These are phyloP conservation scores for Jackrogersella multiformis DNA, from an alignment of 495 filamentous ascomycete species.

Conservation along the genomic window DNA sequence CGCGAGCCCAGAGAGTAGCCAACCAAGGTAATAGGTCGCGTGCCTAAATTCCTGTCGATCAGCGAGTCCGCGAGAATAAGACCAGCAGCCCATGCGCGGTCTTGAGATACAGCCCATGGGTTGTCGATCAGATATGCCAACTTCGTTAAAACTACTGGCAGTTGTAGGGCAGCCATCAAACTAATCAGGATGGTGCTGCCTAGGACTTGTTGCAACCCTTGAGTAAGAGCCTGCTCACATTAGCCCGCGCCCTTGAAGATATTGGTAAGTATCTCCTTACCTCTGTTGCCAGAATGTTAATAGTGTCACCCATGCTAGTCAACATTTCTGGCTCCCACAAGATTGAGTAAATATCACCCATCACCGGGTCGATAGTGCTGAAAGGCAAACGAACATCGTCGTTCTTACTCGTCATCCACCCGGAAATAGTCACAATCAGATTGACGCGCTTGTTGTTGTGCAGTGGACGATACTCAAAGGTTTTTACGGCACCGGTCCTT, in stretches of 20 bases:
- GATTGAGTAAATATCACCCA: conserved; percentile 98
- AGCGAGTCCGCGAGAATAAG: conserved; percentile 96
- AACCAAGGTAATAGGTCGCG: conserved; percentile 91
- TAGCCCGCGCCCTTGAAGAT: neutral
- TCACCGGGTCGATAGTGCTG: conserved; percentile 94
- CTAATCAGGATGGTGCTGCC: conserved; percentile 87
- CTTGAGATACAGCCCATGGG: conserved; percentile 94
- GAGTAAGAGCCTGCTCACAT: conserved; percentile 78
- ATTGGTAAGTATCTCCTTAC: conserved; percentile 56
- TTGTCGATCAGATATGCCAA: conserved; percentile 98
- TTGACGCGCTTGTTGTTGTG: conserved; percentile 99
- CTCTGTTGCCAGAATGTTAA: conserved; percentile 98
- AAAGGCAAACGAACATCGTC: conserved; percentile 96
- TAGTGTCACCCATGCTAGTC: conserved; percentile 94
- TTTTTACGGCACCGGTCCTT: conserved; percentile 88
- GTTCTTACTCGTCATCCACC: conserved; percentile 98
- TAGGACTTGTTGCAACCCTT: conserved; percentile 94
- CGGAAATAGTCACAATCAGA: conserved; percentile 92
- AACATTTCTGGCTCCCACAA: conserved; percentile 99
- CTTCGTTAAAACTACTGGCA: conserved; percentile 92
- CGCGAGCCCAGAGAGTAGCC: conserved; percentile 93
- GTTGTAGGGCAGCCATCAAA: conserved; percentile 92
- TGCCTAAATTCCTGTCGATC: conserved; percentile 89
- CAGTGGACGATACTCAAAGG: conserved; percentile 94
- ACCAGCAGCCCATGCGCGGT: conserved; percentile 85